Conservation (phyloP, 495 filamentous ascomycete genomes). For the Endocarpon pusillum region DNA sequence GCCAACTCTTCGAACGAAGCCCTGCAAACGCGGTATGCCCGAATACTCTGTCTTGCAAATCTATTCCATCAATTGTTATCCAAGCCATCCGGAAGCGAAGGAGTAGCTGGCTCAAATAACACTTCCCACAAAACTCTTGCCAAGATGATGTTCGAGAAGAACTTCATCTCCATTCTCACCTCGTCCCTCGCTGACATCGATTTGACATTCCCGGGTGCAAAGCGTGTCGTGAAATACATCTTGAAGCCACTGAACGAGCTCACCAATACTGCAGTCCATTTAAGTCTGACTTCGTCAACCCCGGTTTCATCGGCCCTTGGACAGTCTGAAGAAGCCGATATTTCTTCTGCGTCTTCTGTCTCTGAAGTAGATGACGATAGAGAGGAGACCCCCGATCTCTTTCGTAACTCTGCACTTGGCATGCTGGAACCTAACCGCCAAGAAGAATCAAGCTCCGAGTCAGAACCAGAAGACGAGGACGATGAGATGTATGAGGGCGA, state of each 20-base stretch:
- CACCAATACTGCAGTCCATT: conserved; percentile 66
- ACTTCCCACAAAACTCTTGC: conserved; percentile 52
- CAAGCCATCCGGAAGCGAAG: conserved; percentile 17
- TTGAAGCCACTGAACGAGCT: conserved; percentile 73
- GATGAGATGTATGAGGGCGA: conserved; percentile 55
- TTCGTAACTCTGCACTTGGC: conserved; percentile 86
- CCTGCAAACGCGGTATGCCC: conserved; percentile 72
- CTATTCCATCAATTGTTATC: conserved; percentile 79
- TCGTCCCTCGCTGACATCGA: conserved; percentile 92
- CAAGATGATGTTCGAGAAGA: conserved; percentile 95
- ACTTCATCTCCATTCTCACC: conserved; percentile 75
- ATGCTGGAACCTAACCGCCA: conserved; percentile 79
- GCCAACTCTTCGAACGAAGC: conserved; percentile 61
- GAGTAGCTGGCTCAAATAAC: conserved; percentile 8
- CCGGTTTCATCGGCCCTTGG: conserved; percentile 40
- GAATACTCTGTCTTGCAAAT: conserved; percentile 71
- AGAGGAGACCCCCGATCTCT: conserved; percentile 93
- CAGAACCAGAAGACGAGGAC: conserved; percentile 50
- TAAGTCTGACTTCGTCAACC: conserved; percentile 66
- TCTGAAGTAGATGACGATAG: conserved; percentile 76
- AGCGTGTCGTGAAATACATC: conserved; percentile 90
- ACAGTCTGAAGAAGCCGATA: conserved; percentile 69
- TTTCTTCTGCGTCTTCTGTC: conserved; percentile 75
- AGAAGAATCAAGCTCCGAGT: conserved; percentile 48
- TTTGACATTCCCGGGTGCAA: conserved; percentile 81